Evolutionary conservation across 2,329 filamentous ascomycete genomes (phyloP).

Genomic region (Didymellaceae sp.): DNA sequence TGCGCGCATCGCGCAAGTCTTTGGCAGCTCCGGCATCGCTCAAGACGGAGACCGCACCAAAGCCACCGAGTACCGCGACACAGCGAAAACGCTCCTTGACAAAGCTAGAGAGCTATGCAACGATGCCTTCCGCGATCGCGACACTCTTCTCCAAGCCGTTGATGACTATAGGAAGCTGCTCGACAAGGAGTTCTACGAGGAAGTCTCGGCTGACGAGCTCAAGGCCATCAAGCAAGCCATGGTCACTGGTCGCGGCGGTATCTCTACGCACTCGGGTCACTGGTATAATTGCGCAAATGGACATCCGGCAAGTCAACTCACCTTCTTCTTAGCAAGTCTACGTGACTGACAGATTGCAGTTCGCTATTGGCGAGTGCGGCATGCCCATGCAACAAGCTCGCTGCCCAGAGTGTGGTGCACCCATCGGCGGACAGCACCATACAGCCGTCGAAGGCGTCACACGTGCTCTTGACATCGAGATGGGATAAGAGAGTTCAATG

Average conservation of each 20-base stretch:
- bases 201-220: slow-evolving; percentile 53
- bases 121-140: slow-evolving; percentile 36
- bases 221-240: slow-evolving; percentile 57
- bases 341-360: slow-evolving; percentile 27
- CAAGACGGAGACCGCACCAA: slow-evolving; percentile 12
- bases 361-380: slow-evolving; percentile 71
- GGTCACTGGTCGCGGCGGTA: slow-evolving; percentile 51
- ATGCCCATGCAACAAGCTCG: slow-evolving; percentile 66
- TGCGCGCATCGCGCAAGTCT: slow-evolving; percentile 36
- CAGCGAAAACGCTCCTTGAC: slow-evolving; percentile 35
- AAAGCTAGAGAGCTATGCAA: slow-evolving; percentile 43
- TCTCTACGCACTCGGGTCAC: slow-evolving; percentile 58
- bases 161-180: slow-evolving; percentile 39
- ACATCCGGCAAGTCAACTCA: slow-evolving; percentile 53
- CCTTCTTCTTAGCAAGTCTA: background rate
- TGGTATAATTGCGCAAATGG: slow-evolving; percentile 67
- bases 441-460: background rate
- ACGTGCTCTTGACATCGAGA: background rate
- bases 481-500: background rate
- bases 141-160: slow-evolving; percentile 34
- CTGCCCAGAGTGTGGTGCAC: slow-evolving; percentile 57
- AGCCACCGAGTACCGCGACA: slow-evolving; percentile 20
- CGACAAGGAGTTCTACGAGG: slow-evolving; percentile 47
- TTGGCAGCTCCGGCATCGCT: slow-evolving; percentile 24
- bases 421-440: background rate